Evolutionary conservation across 768 basidiomycete species (phyloP), one percentile per base, ranked within the genome.

Genomic region (Russula sp.): DNA sequence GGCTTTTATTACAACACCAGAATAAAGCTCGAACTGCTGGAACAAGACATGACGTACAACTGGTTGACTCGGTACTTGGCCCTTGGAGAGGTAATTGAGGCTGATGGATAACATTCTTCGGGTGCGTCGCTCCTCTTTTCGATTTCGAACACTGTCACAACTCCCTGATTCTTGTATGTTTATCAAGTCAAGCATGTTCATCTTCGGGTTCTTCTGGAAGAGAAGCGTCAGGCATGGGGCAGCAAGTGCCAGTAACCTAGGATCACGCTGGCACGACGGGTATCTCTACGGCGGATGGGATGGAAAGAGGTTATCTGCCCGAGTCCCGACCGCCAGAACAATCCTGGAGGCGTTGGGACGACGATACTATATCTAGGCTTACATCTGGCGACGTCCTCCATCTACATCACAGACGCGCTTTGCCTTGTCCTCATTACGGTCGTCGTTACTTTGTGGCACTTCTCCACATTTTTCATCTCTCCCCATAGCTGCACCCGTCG

Each of bases 1-100:
- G 95, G 94, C 77, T 92, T 53, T 72, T 94, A 40, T 85, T 86
- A 0, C 86, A 88, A 69, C 96, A 90, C 85, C 76, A 80, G 63
- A 76, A 77, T 10, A 11, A 36, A 36, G 34, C 36, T 38, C 5
- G 36, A 38, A 38, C 75, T 22, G 76, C 79, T 5, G 86, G 84
- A 0, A 72, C 71, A 5, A 78, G 82, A 0, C 70, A 73, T 4
- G 75, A 77, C 0, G 80, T 93, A 20, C 82, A 94, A 24, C 70
- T 98, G 1, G 80, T 98, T 52, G 97, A 98, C n/a, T n/a, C n/a
- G n/a, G n/a, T n/a, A 72, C 84, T 99, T 13, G 97, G 97, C 3
- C 96, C 97, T 0, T 96, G 97, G 1, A 80, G 89, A 54, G 96
- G 95, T 1, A n/a, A n/a, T n/a, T n/a, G n/a, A 98, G 95, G 0